phyloP scores from a whole-genome alignment of 2,329 filamentous ascomycete genomes.

The Plenodomus lindquistii region DNA sequence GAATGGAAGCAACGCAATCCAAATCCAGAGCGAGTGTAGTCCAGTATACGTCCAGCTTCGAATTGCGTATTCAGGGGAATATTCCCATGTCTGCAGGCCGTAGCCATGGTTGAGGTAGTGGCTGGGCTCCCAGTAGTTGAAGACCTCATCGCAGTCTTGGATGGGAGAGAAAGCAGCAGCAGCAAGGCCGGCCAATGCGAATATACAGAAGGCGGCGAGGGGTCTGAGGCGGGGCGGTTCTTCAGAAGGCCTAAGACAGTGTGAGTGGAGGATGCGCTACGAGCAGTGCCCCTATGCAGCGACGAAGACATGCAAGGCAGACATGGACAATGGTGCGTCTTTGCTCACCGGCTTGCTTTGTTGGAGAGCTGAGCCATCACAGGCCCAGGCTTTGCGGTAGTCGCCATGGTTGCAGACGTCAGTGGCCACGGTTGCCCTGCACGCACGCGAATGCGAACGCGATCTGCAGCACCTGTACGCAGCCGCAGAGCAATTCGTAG shows the following conservation, averaged over 20 bases:
- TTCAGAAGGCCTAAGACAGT: constrained; percentile 2
- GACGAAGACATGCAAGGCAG: neutral
- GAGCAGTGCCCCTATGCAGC: neutral
- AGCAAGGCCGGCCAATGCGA: constrained; percentile 71
- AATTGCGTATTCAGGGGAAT: constrained; percentile 92
- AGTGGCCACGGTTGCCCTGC: neutral
- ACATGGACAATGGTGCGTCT: neutral
- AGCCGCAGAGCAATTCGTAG: constrained; percentile 8
- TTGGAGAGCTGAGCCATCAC: neutral
- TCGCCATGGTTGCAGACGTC: constrained; percentile 1
- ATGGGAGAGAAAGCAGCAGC: constrained; percentile 87
- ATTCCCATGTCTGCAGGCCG: constrained; percentile 97
- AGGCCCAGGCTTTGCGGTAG: neutral
- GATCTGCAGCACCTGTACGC: neutral
- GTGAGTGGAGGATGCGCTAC: neutral
- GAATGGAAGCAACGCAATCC: constrained; percentile 62
- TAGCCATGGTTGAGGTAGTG: constrained; percentile 94
- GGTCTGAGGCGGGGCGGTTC: constrained; percentile 60
- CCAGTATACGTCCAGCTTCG: constrained; percentile 91
- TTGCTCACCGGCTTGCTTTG: constrained; percentile 1
- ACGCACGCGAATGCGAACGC: neutral
- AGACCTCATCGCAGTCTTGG: constrained; percentile 97
- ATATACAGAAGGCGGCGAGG: constrained; percentile 78
- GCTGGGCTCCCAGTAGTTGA: constrained; percentile 98
- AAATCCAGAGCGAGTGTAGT: constrained; percentile 75